Conservation (phyloP, 1,284 basidiomycete genomes). For the Pascua guehoae region DNA sequence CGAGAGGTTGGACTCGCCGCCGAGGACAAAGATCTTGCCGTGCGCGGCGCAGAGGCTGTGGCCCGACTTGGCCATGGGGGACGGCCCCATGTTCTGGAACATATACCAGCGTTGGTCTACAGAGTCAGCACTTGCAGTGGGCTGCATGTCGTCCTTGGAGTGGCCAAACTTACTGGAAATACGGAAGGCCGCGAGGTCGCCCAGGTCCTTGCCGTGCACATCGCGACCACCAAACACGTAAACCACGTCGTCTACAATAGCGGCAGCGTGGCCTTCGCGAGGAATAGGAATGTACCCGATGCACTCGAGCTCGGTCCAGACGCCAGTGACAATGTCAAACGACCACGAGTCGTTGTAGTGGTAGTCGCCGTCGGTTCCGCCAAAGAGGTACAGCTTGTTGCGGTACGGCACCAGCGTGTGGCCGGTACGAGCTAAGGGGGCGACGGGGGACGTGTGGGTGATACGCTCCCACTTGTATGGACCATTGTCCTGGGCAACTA, state of each 20-base stretch:
- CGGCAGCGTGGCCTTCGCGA: slow-evolving; percentile 93
- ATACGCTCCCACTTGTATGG: slow-evolving; percentile 65
- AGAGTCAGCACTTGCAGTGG: no score
- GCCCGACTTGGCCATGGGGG: slow-evolving; percentile 83
- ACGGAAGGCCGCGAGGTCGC: slow-evolving; percentile 94
- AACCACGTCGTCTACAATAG: slow-evolving; percentile 95
- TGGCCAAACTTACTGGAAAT: slow-evolving; percentile 69
- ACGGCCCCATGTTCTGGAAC: slow-evolving; percentile 99
- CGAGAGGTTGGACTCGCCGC: slow-evolving; percentile 71
- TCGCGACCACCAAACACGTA: slow-evolving; percentile 97
- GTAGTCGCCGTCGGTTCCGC: slow-evolving; percentile 95
- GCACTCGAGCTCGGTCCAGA: slow-evolving; percentile 91
- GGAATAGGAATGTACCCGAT: slow-evolving; percentile 97
- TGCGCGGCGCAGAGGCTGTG: slow-evolving; percentile 92
- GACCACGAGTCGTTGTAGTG: slow-evolving; percentile 99
- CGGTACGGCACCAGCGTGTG: slow-evolving; percentile 84
- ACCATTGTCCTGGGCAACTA: slow-evolving; percentile 16
- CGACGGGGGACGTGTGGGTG: slow-evolving; percentile 8
- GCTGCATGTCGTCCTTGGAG: slow-evolving; percentile 19
- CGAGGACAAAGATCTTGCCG: slow-evolving; percentile 83
- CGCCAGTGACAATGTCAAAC: slow-evolving; percentile 76
- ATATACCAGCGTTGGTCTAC: slow-evolving; percentile 75
- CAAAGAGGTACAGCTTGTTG: slow-evolving; percentile 89
- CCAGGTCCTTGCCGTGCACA: slow-evolving; percentile 93
- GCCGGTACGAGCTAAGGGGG: slow-evolving; percentile 66